Percentiles rank a stretch among this genome's conserved stretches.
Evolutionary conservation across 495 filamentous ascomycete species (phyloP).

Genomic region (Ascobolus immersus): DNA sequence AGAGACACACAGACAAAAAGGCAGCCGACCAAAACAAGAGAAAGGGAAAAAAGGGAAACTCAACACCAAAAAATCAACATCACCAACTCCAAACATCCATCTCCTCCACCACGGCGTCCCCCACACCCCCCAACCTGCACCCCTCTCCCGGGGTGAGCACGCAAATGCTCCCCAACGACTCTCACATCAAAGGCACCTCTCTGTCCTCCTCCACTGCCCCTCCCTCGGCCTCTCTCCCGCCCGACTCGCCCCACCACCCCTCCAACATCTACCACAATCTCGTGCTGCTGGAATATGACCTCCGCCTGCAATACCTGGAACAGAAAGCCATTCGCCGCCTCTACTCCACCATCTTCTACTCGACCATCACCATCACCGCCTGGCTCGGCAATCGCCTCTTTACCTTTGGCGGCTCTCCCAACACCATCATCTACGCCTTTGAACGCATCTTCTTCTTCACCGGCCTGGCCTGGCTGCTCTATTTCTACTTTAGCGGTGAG

Average conservation of each 20-base stretch:
- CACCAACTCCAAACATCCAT: too few relatives aligned
- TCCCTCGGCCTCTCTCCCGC: slow-evolving; percentile 36
- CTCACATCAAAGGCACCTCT: slow-evolving; percentile 60
- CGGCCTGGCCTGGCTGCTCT: slow-evolving; percentile 51
- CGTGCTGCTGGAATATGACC: slow-evolving; percentile 78
- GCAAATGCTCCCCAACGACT: too few relatives aligned
- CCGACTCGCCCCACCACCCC: slow-evolving; percentile 59
- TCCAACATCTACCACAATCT: slow-evolving; percentile 97
- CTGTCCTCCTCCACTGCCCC: slow-evolving; percentile 20
- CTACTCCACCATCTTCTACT: slow-evolving; percentile 76
- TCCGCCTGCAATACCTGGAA: slow-evolving; percentile 77
- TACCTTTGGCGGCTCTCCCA: slow-evolving; percentile 72
- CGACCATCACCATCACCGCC: slow-evolving; percentile 52
- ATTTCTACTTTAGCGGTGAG: slow-evolving; percentile 82
- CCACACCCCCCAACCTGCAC: too few relatives aligned
- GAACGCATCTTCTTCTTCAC: slow-evolving; percentile 75
- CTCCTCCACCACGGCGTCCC: too few relatives aligned
- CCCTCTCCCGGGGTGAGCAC: too few relatives aligned
- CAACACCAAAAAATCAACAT: too few relatives aligned
- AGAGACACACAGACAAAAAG: too few relatives aligned
- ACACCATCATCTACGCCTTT: slow-evolving; percentile 75
- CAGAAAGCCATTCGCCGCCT: slow-evolving; percentile 70
- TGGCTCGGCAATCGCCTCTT: slow-evolving; percentile 75
- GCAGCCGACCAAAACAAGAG: too few relatives aligned
- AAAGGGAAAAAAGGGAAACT: too few relatives aligned